Percentiles rank a stretch among this genome's conserved stretches.
These are phyloP conservation scores for Kockiozyma suomiensis DNA, from an alignment of 805 yeast species.

Conservation along the genomic window DNA sequence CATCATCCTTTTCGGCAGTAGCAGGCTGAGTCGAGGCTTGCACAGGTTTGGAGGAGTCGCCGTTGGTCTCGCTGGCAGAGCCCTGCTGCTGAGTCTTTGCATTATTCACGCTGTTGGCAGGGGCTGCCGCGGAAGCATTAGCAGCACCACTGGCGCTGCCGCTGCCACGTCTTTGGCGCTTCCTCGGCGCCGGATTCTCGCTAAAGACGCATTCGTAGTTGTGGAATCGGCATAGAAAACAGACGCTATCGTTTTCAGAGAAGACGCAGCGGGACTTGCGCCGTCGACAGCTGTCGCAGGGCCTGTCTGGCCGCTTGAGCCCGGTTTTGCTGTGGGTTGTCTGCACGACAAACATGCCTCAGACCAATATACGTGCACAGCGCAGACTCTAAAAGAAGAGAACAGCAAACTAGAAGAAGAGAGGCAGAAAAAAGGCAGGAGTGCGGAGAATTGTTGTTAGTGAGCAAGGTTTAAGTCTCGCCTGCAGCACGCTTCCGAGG, in stretches of 20 bases:
- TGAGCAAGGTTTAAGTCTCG: slow-evolving; percentile 2
- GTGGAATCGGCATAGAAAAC: slow-evolving; percentile 34
- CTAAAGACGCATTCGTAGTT: slow-evolving; percentile 34
- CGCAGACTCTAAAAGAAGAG: too few relatives aligned
- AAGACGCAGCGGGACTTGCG: slow-evolving; percentile 35
- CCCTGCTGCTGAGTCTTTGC: not conserved
- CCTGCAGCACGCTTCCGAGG: not conserved
- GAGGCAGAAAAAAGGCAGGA: not conserved
- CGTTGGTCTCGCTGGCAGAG: not conserved
- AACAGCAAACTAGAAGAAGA: not conserved
- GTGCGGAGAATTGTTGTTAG: not conserved
- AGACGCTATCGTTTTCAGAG: slow-evolving; percentile 32
- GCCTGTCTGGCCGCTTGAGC: slow-evolving; percentile 34
- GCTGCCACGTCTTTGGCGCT: slow-evolving; percentile 26
- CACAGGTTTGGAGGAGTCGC: not conserved
- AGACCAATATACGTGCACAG: too few relatives aligned
- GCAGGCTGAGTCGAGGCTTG: not conserved
- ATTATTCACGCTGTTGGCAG: not conserved
- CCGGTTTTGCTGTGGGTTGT: slow-evolving; percentile 35
- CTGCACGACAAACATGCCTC: slow-evolving; percentile 31
- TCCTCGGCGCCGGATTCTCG: slow-evolving; percentile 31
- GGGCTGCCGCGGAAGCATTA: slow-evolving; percentile 11
- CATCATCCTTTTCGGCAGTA: slow-evolving; percentile 12
- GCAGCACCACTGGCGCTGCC: slow-evolving; percentile 1
- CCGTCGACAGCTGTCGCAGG: slow-evolving; percentile 34